phyloP scores from a whole-genome alignment of 2,329 filamentous ascomycete species.

The Periconia macrospinosa region DNA sequence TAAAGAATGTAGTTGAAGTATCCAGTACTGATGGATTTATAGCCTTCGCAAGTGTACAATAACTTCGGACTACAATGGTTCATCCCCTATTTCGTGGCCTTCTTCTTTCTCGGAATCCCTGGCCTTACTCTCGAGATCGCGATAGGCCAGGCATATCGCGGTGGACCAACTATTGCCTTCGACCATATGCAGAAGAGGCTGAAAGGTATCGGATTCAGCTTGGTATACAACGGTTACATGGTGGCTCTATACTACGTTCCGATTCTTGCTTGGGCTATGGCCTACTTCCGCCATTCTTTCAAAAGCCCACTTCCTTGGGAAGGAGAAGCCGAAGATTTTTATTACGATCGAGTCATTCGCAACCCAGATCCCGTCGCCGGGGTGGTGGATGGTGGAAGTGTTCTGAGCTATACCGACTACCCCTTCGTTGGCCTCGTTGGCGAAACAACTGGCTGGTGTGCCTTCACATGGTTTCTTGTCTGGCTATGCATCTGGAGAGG shows the following conservation, averaged over 20 bases:
- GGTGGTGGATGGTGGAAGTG: background rate
- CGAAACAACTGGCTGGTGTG: conserved; percentile 57
- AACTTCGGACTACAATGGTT: conserved; percentile 65
- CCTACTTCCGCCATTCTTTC: conserved; percentile 61
- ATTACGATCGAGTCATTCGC: background rate
- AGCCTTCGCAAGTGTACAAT: conserved; percentile 61
- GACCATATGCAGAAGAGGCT: conserved; percentile 56
- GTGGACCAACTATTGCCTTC: conserved; percentile 58
- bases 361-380: background rate
- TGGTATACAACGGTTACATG: conserved; percentile 57
- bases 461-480: conserved; percentile 62
- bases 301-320: conserved; percentile 59
- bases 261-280: conserved; percentile 62
- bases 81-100: conserved; percentile 59
- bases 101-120: conserved; percentile 60
- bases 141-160: conserved; percentile 57
- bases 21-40: too few relatives aligned
- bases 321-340: conserved; percentile 12
- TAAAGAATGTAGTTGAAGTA: too few relatives aligned
- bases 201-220: conserved; percentile 57
- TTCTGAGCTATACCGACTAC: background rate
- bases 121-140: conserved; percentile 59
- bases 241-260: conserved; percentile 62
- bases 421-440: background rate
- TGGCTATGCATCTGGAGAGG: conserved; percentile 64